Evolutionary conservation across 1,284 basidiomycete genomes (phyloP).

Genomic region (Butyriboletus appendiculatus): DNA sequence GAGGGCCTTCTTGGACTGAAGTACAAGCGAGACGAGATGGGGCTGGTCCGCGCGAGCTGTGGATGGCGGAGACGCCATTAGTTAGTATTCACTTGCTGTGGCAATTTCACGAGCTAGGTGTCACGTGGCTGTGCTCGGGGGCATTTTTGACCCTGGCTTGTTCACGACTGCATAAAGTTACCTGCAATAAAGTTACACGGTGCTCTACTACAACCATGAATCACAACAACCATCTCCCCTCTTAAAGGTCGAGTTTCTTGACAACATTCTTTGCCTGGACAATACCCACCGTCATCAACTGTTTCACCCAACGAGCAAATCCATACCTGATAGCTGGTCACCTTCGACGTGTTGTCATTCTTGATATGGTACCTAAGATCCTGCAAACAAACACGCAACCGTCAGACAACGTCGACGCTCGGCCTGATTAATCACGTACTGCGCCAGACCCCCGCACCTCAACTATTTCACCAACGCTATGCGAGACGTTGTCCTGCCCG

Average conservation of each 20-base stretch:
- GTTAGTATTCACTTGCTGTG: background rate
- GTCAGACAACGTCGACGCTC: background rate
- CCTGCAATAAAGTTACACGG: background rate
- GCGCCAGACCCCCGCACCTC: constrained; percentile 34
- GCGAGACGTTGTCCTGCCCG: constrained; percentile 39
- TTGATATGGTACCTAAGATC: constrained; percentile 40
- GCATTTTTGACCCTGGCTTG: too few species aligned
- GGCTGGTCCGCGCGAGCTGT: constrained; percentile 38
- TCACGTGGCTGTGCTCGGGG: constrained; percentile 4
- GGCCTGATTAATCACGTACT: constrained; percentile 13
- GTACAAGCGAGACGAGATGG: constrained; percentile 69
- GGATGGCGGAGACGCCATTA: constrained; percentile 24
- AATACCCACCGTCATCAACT: background rate
- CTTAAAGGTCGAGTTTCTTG: constrained; percentile 21
- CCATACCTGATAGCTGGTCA: constrained; percentile 40
- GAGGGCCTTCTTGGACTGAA: constrained; percentile 78
- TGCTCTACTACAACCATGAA: background rate
- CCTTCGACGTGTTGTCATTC: constrained; percentile 47
- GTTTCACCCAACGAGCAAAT: background rate
- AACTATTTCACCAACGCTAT: constrained; percentile 40
- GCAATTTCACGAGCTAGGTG: background rate
- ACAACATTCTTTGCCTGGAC: constrained; percentile 44
- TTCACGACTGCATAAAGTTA: too few species aligned
- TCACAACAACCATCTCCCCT: background rate
- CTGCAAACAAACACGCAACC: constrained; percentile 17